Evolutionary conservation across 1,139 yeast species (phyloP).

Genomic region (Cylindricascospora bacillispora): DNA sequence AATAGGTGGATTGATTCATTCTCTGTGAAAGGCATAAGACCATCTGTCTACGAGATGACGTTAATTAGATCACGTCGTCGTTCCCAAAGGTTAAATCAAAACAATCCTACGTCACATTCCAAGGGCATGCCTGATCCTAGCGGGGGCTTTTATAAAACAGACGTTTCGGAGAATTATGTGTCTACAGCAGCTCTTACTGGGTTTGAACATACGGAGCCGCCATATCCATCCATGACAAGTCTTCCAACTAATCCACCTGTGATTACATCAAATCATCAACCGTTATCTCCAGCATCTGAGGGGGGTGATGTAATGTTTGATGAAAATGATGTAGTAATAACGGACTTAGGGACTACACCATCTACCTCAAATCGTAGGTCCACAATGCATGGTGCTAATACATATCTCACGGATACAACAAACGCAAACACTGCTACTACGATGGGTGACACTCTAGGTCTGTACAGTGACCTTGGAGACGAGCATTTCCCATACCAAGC

Average conservation of each 20-base stretch:
- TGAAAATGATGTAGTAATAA: constrained; percentile 3
- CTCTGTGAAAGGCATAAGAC: constrained; percentile 32
- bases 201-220: constrained; percentile 18
- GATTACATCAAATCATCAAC: constrained; percentile 2
- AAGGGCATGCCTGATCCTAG: too few species aligned
- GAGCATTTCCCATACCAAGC: constrained; percentile 73
- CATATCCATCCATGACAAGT: constrained; percentile 1
- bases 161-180: constrained; percentile 16
- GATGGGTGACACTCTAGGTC: constrained; percentile 25
- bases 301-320: constrained; percentile 1
- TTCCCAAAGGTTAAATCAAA: constrained; percentile 1
- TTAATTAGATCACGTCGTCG: constrained; percentile 14
- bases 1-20: constrained; percentile 80
- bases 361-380: constrained; percentile 2
- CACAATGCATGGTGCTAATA: constrained; percentile 10
- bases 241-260: background rate
- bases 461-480: constrained; percentile 27
- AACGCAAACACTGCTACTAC: constrained; percentile 28
- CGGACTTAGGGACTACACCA: constrained; percentile 1
- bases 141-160: background rate
- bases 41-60: constrained; percentile 23
- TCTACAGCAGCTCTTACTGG: constrained; percentile 9
- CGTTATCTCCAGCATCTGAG: background rate
- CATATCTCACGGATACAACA: constrained; percentile 21
- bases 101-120: background rate